These are phyloP conservation scores for Fusarium sp. DNA, from an alignment of 2,329 filamentous ascomycete species.

Conservation along the genomic window DNA sequence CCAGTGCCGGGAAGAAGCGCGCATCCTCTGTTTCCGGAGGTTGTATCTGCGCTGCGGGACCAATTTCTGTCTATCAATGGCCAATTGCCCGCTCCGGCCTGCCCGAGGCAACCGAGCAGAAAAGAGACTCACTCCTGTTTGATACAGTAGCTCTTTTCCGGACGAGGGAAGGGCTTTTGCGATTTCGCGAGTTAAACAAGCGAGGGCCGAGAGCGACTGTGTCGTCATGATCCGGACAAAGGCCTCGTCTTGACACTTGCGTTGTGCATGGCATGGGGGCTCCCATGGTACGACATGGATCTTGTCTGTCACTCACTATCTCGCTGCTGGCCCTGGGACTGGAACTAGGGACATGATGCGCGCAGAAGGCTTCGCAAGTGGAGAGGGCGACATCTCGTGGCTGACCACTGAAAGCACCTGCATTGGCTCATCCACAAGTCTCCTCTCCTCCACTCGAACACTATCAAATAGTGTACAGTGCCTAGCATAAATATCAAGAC, in stretches of 20 bases:
- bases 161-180: background rate
- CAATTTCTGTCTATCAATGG: constrained; percentile 2
- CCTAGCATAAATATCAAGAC: background rate
- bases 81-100: constrained; percentile 1
- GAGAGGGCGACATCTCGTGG: constrained; percentile 20
- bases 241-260: constrained; percentile 24
- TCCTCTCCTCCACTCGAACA: constrained; percentile 16
- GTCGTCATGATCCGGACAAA: constrained; percentile 36
- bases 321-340: constrained; percentile 11
- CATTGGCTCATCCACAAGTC: constrained; percentile 30
- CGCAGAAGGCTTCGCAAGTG: constrained; percentile 18
- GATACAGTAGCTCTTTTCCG: background rate
- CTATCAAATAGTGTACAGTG: background rate
- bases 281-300: constrained; percentile 18
- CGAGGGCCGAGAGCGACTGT: background rate
- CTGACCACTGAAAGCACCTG: constrained; percentile 37
- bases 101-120: constrained; percentile 1
- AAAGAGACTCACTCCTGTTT: background rate
- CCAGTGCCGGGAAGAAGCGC: constrained; percentile 43
- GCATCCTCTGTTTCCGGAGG: constrained; percentile 38
- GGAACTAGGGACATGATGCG: constrained; percentile 10
- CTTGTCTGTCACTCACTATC: constrained; percentile 26
- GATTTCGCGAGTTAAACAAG: background rate
- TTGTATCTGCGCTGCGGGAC: background rate
- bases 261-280: constrained; percentile 1